Percentiles rank a stretch among this genome's conserved stretches.
These are phyloP conservation scores for Guillardia theta DNA, from an alignment of 78 protist genomes.

Conservation along the genomic window DNA sequence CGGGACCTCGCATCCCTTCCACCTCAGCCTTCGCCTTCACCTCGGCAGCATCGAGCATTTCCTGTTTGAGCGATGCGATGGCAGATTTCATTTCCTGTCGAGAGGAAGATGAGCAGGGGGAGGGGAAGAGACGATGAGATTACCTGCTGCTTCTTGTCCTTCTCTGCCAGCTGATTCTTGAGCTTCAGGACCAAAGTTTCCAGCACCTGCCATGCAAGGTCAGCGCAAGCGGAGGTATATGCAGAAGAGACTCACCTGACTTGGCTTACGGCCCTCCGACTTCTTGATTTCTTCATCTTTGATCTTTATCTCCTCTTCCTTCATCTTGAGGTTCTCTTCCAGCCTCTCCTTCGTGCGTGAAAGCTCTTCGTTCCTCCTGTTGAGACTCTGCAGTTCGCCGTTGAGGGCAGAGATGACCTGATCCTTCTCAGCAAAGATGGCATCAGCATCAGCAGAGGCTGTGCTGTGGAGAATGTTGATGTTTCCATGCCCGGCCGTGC, in stretches of 20 bases:
- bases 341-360: neutral
- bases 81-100: neutral
- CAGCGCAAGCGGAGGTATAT: neutral
- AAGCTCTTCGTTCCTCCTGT: neutral
- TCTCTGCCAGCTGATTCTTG: neutral
- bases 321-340: neutral
- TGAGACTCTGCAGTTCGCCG: neutral
- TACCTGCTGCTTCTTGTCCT: slow-evolving; percentile 3
- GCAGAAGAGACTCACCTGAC: neutral
- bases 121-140: neutral
- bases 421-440: slow-evolving; percentile 1
- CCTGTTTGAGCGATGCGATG: neutral
- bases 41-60: slow-evolving; percentile 21
- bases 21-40: neutral
- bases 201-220: neutral
- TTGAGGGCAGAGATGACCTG: neutral
- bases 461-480: too few species aligned
- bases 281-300: neutral
- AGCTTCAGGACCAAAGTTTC: neutral
- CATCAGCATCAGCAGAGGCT: neutral
- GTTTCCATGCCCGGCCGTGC: too few species aligned
- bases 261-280: neutral
- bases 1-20: neutral
- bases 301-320: neutral
- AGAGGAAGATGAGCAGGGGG: neutral